phyloP scores from a whole-genome alignment of 169 alveolate species.

The Hammondia hammondi region DNA sequence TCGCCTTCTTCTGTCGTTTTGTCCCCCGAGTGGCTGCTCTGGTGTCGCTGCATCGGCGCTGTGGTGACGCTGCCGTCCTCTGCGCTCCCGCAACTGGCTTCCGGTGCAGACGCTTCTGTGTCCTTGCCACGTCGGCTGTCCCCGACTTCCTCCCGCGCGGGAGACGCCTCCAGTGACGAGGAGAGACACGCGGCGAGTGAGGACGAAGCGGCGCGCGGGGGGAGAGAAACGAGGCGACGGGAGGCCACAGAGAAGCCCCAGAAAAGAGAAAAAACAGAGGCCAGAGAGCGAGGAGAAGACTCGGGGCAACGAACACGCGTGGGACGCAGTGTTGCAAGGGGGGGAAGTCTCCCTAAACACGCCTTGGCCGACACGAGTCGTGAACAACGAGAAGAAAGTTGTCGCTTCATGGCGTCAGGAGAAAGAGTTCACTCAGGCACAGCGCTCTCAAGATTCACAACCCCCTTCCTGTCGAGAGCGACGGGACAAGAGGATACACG shows the following conservation, averaged over 20 bases:
- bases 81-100: not conserved
- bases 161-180: not conserved
- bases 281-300: not conserved
- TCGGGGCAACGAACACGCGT: not conserved
- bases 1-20: not conserved
- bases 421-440: not conserved
- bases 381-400: not conserved
- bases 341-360: not conserved
- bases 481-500: not conserved
- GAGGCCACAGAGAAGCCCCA: no score
- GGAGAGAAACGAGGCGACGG: no score
- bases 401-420: not conserved
- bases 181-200: not conserved
- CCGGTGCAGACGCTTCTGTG: no score
- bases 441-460: slow-evolving; percentile 6
- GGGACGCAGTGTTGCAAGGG: not conserved
- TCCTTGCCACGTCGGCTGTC: no score
- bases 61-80: not conserved
- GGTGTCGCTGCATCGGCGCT: slow-evolving; percentile 1
- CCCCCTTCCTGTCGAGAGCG: slow-evolving; percentile 35
- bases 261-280: no score
- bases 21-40: not conserved
- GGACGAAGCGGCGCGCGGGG: not conserved
- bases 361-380: not conserved
- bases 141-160: not conserved